Evolutionary conservation across 75 land plant species (phyloP), one percentile per base, ranked within the genome.

Genomic region (Ceratopteris richardii): DNA sequence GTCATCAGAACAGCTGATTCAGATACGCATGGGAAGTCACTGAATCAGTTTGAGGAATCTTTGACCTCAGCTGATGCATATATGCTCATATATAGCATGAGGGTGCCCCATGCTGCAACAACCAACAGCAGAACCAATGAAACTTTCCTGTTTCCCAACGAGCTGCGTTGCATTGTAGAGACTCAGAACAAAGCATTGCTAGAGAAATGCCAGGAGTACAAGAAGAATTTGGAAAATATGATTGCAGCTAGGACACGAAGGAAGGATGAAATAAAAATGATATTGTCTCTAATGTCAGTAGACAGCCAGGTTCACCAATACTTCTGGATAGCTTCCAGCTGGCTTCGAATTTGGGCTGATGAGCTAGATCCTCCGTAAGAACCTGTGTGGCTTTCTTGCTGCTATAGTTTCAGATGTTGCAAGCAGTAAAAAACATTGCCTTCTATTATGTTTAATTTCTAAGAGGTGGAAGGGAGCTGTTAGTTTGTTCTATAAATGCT

Each of bases 321-420:
- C 61, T 81, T 67, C 67, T 94, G 98, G 98, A 86, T 94, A 43
- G 78, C 91, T 40, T 64, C 80, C 2, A 96, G 90, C 6, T 94
- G 98, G 98, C 88, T 94, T 63, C 87, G 96, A 26, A 76, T 66
- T 24, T 94, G 98, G 98, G 87, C 91, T 58, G 98, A 94, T 48
- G 87, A 59, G 44, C 42, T 90, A 17, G 59, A 47, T 48, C 76
- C 83, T 41, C 54, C 73, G 96, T 90, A 81, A 72, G 96, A 72
- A 54, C 17, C 16, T 26, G 10, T 7, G 18, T 23, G 7, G 54
- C n/a, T 9, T 28, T 21, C 37, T n/a, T n/a, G 19, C 20, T 50
- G 22, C 42, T 61, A 1, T 31, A 31, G 17, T 18, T 23, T 58
- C 29, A 26, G 25, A 53, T 13, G 62, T 6, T 58, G n/a, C 36